Conservation (phyloP, 345 rosid species). For the Melaleuca quinquenervia region DNA sequence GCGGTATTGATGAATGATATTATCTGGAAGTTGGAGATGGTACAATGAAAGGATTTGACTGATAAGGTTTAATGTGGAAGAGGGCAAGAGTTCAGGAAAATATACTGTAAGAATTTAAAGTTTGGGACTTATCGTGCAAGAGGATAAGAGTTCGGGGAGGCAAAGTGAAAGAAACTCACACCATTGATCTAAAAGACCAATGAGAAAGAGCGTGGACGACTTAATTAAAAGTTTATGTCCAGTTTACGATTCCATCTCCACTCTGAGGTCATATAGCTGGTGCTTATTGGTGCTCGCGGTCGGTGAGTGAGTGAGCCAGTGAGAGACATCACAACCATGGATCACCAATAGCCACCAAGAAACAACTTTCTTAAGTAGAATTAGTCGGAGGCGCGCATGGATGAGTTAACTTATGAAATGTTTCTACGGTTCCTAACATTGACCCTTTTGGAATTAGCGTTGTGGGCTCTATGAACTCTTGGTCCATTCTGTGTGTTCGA, state of each 20-base stretch:
- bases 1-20: background rate
- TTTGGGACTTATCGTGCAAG: background rate
- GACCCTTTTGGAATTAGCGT: background rate
- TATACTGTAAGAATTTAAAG: background rate
- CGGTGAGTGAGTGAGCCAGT: background rate
- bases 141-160: background rate
- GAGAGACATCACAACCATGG: background rate
- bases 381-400: background rate
- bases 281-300: background rate
- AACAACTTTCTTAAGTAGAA: background rate
- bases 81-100: background rate
- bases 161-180: background rate
- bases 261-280: background rate
- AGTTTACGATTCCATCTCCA: background rate
- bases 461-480: background rate
- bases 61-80: background rate
- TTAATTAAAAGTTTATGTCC: background rate
- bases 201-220: background rate
- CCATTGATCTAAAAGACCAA: background rate
- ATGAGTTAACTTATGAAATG: background rate
- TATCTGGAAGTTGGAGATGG: background rate
- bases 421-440: background rate
- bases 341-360: background rate
- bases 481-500: background rate
- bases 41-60: background rate